Evolutionary conservation across 257 asterid genomes (phyloP), one percentile per base, ranked within the genome.

Genomic region (Solanum sitiens): DNA sequence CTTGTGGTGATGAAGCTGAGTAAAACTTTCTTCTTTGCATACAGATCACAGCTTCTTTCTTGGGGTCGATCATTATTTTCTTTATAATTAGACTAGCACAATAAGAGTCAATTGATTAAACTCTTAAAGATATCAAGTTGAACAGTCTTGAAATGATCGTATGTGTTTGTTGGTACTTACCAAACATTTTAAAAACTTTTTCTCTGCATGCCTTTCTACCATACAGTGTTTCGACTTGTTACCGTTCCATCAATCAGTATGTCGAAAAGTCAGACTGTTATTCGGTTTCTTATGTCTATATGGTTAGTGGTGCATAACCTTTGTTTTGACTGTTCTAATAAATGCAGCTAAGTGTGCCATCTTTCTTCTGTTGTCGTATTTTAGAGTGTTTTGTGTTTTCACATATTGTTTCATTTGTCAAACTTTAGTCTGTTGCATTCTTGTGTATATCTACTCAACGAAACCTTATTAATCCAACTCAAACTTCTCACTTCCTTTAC

Each of bases 401-500:
- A 45, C 67, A 15, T 79, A 37, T 45, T 85, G 35, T 74, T 86
- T 44, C 47, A 11, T 42, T 18, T 59, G 6, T 18, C 32, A 37
- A 3, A 11, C 32, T 21, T 21, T 30, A 35, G 13, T 20, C 3
- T 74, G 32, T 20, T 71, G 15, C 7, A 53, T 59, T 30, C 42
- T 39, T 71, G 37, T 42, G 42, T 80, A 73, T 35, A 68, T 45
- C 61, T 63, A 85, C 83, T 61, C 32, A 85, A 79, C 13, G 53
- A 44, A 20, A 45, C 67, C 85, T n/a, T 70, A 83, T 53, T 84
- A 86, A 77, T 56, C 87, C 63, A 72, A 80, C 63, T 70, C 32
- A 40, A 44, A 45, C 40, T 61, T 88, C 83, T 73, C 71, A 80
- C 86, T 47, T 86, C 50, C 89, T 90, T 89, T 87, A 88, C 93